Conservation (phyloP, 2,329 filamentous ascomycete species). For the Arthrobotrys entomopaga region DNA sequence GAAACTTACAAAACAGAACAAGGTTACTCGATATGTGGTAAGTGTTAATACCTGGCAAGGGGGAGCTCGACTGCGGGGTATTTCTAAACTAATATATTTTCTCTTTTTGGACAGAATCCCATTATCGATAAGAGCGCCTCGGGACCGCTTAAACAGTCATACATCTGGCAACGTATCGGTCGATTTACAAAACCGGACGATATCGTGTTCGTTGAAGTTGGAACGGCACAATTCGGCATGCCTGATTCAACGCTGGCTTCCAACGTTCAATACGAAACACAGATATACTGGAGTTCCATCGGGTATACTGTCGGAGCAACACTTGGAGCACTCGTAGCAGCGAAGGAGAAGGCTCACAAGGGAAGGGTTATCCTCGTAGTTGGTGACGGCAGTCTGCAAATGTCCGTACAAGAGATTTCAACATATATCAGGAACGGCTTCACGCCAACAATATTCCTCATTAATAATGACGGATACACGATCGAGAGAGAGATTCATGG, state of each 20-base stretch:
- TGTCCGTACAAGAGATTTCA: slow-evolving; percentile 74
- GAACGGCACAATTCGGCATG: slow-evolving; percentile 69
- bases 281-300: slow-evolving; percentile 70
- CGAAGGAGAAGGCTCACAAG: slow-evolving; percentile 63
- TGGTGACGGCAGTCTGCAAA: slow-evolving; percentile 73
- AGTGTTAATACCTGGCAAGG: slow-evolving; percentile 7
- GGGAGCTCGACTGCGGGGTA: neutral
- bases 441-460: slow-evolving; percentile 66
- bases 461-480: slow-evolving; percentile 71
- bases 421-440: slow-evolving; percentile 70
- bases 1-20: slow-evolving; percentile 43
- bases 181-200: slow-evolving; percentile 59
- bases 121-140: slow-evolving; percentile 60
- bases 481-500: slow-evolving; percentile 71
- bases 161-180: slow-evolving; percentile 58
- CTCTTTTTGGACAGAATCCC: slow-evolving; percentile 26
- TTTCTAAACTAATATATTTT: slow-evolving; percentile 43
- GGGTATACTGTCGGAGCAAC: slow-evolving; percentile 71
- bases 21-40: slow-evolving; percentile 39
- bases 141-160: slow-evolving; percentile 63
- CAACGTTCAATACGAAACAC: slow-evolving; percentile 65
- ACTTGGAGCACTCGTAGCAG: slow-evolving; percentile 69
- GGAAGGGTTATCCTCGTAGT: slow-evolving; percentile 70
- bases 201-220: slow-evolving; percentile 66
- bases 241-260: slow-evolving; percentile 67